Conservation (phyloP, 2,329 filamentous ascomycete genomes). For the Fusarium sp. region DNA sequence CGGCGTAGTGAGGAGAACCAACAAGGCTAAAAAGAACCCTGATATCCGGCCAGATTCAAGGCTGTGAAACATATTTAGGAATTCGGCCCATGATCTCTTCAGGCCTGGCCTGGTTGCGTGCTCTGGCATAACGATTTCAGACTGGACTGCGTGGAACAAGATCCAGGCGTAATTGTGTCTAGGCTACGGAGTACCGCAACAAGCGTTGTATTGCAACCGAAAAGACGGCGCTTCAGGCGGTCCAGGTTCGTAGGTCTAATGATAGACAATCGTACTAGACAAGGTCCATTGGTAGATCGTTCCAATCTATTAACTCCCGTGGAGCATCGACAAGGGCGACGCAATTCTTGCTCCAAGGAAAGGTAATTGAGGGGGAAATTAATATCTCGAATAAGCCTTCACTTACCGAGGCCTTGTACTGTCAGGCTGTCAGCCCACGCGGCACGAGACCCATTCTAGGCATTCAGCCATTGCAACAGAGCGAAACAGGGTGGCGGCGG, state of each 20-base stretch:
- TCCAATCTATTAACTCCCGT: neutral
- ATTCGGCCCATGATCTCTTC: neutral
- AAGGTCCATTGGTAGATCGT: neutral
- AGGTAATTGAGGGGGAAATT: neutral
- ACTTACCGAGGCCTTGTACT: neutral
- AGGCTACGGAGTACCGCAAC: neutral
- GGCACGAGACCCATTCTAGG: constrained; percentile 5
- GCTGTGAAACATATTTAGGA: constrained; percentile 12
- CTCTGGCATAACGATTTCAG: neutral
- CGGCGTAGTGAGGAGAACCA: constrained; percentile 1
- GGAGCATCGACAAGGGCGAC: neutral
- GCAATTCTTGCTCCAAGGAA: constrained; percentile 1
- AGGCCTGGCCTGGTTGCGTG: neutral
- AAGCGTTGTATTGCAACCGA: neutral
- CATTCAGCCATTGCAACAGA: constrained; percentile 4
- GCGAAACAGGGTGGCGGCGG: constrained; percentile 24
- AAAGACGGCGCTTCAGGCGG: constrained; percentile 2
- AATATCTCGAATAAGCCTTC: neutral
- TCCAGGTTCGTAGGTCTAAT: neutral
- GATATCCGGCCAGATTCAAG: neutral
- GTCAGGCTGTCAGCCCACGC: constrained; percentile 6
- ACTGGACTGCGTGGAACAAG: neutral
- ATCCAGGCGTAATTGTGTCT: neutral
- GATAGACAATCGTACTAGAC: neutral
- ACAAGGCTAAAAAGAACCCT: neutral